Evolutionary conservation across 208 protist genomes (phyloP).

Genomic region (Leishmania aethiopica): DNA sequence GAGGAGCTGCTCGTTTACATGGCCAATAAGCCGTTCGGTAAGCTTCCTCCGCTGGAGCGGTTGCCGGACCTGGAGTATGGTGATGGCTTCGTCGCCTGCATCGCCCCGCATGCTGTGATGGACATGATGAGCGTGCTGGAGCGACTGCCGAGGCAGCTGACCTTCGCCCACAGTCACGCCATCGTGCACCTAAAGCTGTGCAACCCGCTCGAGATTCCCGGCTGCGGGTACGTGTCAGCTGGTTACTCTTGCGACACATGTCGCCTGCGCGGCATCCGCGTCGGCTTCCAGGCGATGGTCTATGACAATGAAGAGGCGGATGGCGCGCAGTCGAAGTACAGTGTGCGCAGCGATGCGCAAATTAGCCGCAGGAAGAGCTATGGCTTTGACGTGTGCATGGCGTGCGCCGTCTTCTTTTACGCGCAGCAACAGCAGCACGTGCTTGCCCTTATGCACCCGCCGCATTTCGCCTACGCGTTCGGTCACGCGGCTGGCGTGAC

Average conservation of each 20-base stretch:
- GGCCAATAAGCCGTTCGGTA: slow-evolving; percentile 8
- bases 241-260: slow-evolving; percentile 69
- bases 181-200: slow-evolving; percentile 49
- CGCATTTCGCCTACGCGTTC: slow-evolving; percentile 34
- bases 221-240: slow-evolving; percentile 30
- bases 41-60: slow-evolving; percentile 15
- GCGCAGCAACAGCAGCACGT: slow-evolving; percentile 27
- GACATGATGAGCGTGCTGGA: slow-evolving; percentile 32
- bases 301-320: slow-evolving; percentile 42
- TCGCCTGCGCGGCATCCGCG: slow-evolving; percentile 33
- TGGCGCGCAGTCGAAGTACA: background rate
- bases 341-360: slow-evolving; percentile 51
- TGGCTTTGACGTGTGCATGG: slow-evolving; percentile 73
- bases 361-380: slow-evolving; percentile 33
- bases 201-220: slow-evolving; percentile 58
- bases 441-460: slow-evolving; percentile 17
- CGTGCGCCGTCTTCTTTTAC: slow-evolving; percentile 69
- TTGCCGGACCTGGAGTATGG: slow-evolving; percentile 45
- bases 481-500: slow-evolving; percentile 37
- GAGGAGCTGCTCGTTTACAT: slow-evolving; percentile 14
- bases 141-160: slow-evolving; percentile 37
- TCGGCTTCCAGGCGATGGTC: slow-evolving; percentile 62
- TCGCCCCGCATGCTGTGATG: slow-evolving; percentile 29
- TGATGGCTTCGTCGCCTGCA: slow-evolving; percentile 30
- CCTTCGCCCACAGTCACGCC: slow-evolving; percentile 46